These are phyloP conservation scores for Rhodotorula sp. DNA, from an alignment of 1,284 basidiomycete species.

Conservation along the genomic window DNA sequence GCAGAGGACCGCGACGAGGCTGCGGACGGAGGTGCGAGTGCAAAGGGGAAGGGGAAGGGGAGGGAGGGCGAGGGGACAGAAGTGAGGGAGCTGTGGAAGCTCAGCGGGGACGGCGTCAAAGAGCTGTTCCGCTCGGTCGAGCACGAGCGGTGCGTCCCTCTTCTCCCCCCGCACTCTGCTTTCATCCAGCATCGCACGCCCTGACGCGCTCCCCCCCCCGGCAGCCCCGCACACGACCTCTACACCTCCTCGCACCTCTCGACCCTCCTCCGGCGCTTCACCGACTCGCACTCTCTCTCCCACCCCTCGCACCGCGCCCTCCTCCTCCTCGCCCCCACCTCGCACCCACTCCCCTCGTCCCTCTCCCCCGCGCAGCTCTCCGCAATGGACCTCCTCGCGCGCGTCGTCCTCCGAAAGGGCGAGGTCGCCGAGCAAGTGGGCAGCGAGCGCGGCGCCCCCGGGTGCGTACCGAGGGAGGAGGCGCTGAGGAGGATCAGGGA, in stretches of 20 bases:
- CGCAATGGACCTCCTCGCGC: constrained; percentile 53
- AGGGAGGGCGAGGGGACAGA: constrained; percentile 26
- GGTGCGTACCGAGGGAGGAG: constrained; percentile 67
- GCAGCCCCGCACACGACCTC: constrained; percentile 48
- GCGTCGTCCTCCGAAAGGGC: constrained; percentile 46
- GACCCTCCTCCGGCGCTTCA: constrained; percentile 63
- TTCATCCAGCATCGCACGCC: neutral
- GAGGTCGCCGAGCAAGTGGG: constrained; percentile 61
- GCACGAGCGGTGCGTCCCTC: constrained; percentile 17
- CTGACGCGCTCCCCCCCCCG: neutral
- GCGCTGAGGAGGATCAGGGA: constrained; percentile 57
- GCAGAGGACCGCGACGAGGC: neutral
- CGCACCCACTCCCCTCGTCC: neutral
- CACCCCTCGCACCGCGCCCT: constrained; percentile 68
- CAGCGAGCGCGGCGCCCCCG: constrained; percentile 65
- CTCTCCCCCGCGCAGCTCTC: constrained; percentile 51
- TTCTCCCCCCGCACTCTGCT: neutral
- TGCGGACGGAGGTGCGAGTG: neutral
- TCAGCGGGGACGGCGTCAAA: constrained; percentile 59
- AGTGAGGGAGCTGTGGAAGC: constrained; percentile 73
- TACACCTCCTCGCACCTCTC: constrained; percentile 64
- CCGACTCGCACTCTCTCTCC: constrained; percentile 60
- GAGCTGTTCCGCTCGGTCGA: constrained; percentile 5
- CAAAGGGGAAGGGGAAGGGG: neutral
- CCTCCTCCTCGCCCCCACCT: constrained; percentile 61